Evolutionary conservation across 345 rosid genomes (phyloP).

Genomic region (Citrus hindsii): DNA sequence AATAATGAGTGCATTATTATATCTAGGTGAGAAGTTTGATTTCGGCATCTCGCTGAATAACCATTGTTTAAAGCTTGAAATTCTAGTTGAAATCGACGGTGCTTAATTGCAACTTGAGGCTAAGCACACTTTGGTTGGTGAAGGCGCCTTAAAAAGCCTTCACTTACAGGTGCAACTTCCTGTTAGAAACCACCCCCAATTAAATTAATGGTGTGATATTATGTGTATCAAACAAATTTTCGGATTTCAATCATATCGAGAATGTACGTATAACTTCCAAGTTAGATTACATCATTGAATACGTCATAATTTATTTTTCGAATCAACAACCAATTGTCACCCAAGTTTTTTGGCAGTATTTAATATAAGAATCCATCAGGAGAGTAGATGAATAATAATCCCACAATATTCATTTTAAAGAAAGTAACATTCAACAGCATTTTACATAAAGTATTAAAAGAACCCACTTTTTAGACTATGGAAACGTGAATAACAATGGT

Average conservation of each 20-base stretch:
- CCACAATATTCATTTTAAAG: not conserved
- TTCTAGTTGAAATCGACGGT: not conserved
- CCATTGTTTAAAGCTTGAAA: not conserved
- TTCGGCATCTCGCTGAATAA: not conserved
- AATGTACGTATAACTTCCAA: not conserved
- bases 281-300: not conserved
- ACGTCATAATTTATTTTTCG: not conserved
- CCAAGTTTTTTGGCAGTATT: not conserved
- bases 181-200: not conserved
- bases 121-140: not conserved
- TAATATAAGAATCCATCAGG: not conserved
- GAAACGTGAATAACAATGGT: not conserved
- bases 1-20: too few relatives aligned
- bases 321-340: not conserved
- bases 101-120: not conserved
- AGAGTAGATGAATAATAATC: not conserved
- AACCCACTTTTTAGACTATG: not conserved
- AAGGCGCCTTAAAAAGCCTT: not conserved
- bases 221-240: not conserved
- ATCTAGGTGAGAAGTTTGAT: too few relatives aligned
- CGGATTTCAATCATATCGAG: not conserved
- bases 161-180: not conserved
- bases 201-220: not conserved
- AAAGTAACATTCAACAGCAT: not conserved
- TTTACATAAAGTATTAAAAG: not conserved